Percentiles rank a stretch among this genome's conserved stretches.
Evolutionary conservation across 305 asterid genomes (phyloP).

Genomic region (Fraxinus dipetala): DNA sequence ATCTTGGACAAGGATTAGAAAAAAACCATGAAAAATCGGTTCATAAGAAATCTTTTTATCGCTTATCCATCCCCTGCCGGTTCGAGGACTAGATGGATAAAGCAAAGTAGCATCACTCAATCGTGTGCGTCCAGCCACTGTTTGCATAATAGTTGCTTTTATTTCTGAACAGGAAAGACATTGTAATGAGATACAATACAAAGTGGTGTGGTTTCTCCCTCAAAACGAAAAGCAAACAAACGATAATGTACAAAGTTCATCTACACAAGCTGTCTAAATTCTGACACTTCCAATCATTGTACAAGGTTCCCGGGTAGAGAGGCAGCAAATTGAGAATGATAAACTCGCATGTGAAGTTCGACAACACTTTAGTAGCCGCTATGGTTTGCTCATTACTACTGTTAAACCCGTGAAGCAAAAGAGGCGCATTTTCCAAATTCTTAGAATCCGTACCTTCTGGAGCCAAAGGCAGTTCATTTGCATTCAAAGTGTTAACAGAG

Average conservation of each 20-base stretch:
- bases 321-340: conserved; percentile 25
- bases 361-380: conserved; percentile 23
- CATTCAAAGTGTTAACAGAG: conserved; percentile 29
- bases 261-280: conserved; percentile 7
- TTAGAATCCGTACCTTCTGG: conserved; percentile 48
- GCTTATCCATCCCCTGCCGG: not conserved
- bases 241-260: conserved; percentile 40
- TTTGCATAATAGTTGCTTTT: not conserved
- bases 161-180: not conserved
- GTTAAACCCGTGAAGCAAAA: conserved; percentile 25
- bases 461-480: conserved; percentile 47
- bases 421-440: conserved; percentile 32
- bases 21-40: not conserved
- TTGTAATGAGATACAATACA: not conserved
- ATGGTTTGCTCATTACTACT: conserved; percentile 22
- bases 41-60: not conserved
- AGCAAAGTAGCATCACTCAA: not conserved
- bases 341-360: conserved; percentile 15
- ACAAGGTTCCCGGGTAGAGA: conserved; percentile 36
- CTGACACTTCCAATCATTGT: conserved; percentile 32
- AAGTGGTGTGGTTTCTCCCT: not conserved
- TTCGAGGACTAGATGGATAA: not conserved
- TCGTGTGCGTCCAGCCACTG: not conserved
- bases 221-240: conserved; percentile 14
- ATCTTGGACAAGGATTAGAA: not conserved